phyloP scores from a whole-genome alignment of 257 asterid genomes.

The Nicotiana undulata region DNA sequence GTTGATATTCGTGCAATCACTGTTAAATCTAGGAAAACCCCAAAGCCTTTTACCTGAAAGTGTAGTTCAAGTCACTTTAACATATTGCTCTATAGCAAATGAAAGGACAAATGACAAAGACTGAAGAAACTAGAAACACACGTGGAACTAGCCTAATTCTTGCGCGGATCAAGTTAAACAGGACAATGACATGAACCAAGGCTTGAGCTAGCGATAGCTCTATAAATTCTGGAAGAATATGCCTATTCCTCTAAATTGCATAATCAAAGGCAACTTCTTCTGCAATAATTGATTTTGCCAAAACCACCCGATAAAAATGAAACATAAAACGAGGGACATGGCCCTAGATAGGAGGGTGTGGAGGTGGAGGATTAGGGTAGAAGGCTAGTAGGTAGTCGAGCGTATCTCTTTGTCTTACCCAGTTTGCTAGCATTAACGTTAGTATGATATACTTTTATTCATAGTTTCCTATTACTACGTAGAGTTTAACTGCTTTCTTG shows the following conservation, averaged over 20 bases:
- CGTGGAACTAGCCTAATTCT: background rate
- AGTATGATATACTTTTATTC: too few species aligned
- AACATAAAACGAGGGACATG: background rate
- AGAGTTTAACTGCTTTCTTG: too few species aligned
- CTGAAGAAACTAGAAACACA: background rate
- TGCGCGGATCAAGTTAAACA: background rate
- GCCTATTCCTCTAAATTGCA: background rate
- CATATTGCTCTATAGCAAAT: background rate
- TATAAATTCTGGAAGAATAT: background rate
- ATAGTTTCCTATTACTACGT: too few species aligned
- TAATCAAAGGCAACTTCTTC: too few species aligned
- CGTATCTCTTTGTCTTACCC: too few species aligned
- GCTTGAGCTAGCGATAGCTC: background rate
- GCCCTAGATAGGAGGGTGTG: too few species aligned
- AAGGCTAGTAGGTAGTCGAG: too few species aligned
- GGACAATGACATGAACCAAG: background rate
- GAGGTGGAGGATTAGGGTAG: too few species aligned
- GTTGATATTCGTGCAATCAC: constrained; percentile 47
- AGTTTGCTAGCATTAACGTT: too few species aligned
- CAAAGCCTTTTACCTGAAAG: constrained; percentile 46
- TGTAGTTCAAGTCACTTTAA: constrained; percentile 3
- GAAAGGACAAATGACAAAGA: background rate
- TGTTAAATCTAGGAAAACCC: constrained; percentile 51
- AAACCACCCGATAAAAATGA: background rate
- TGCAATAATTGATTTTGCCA: background rate